These are phyloP conservation scores for Metarhizium robertsii DNA, from an alignment of 2,329 filamentous ascomycete species.

Conservation along the genomic window DNA sequence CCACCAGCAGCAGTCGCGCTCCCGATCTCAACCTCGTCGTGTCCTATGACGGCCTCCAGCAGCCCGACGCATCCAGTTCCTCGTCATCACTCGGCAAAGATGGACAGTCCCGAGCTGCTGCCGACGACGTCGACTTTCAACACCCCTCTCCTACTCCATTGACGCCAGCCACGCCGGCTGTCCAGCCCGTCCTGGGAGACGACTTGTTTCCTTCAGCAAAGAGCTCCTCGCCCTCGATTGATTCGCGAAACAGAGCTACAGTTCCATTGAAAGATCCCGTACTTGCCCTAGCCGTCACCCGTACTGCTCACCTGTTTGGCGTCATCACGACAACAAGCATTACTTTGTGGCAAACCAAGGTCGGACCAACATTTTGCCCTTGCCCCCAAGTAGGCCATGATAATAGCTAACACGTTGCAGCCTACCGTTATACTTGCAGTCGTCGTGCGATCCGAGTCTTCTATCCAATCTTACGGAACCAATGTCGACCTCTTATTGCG, in stretches of 20 bases:
- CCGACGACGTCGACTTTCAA: slow-evolving; percentile 25
- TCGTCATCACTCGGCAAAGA: slow-evolving; percentile 5
- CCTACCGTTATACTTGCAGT: slow-evolving; percentile 83
- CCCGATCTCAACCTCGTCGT: slow-evolving; percentile 39
- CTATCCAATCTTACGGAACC: slow-evolving; percentile 71
- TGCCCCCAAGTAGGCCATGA: background rate
- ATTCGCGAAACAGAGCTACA: slow-evolving; percentile 16
- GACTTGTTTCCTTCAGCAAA: slow-evolving; percentile 20
- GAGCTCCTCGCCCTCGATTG: slow-evolving; percentile 10
- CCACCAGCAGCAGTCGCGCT: slow-evolving; percentile 59
- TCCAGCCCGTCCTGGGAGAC: slow-evolving; percentile 50
- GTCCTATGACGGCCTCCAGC: slow-evolving; percentile 50
- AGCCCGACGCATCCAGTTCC: slow-evolving; percentile 20
- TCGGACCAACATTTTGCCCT: slow-evolving; percentile 23
- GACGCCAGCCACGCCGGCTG: slow-evolving; percentile 47
- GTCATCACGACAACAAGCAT: slow-evolving; percentile 78
- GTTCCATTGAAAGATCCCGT: slow-evolving; percentile 54
- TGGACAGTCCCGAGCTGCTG: slow-evolving; percentile 15
- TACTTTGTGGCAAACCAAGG: slow-evolving; percentile 95
- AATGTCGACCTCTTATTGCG: slow-evolving; percentile 80
- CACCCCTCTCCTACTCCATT: slow-evolving; percentile 35
- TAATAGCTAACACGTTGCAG: slow-evolving; percentile 32
- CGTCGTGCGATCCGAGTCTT: slow-evolving; percentile 71
- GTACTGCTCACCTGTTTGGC: slow-evolving; percentile 74
- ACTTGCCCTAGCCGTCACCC: slow-evolving; percentile 65